Conservation (phyloP, 2,329 filamentous ascomycete species). For the Cadophora sp. region DNA sequence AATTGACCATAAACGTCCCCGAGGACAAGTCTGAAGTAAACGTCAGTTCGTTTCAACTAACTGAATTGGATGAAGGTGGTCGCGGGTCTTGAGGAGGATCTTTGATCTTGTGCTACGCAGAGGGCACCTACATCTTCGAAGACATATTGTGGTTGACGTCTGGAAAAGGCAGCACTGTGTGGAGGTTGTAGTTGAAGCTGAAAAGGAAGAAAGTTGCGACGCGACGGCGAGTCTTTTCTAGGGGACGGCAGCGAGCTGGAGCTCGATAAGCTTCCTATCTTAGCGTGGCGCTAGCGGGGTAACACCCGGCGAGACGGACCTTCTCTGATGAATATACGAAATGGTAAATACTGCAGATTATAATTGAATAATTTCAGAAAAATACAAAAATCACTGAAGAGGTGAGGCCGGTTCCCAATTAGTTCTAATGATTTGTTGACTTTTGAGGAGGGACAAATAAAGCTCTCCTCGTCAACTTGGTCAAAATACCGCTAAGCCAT, state of each 20-base stretch:
- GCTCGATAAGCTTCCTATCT: constrained; percentile 30
- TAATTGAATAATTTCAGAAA: too few relatives aligned
- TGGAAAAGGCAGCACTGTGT: neutral
- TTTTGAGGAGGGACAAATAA: too few relatives aligned
- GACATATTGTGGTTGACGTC: constrained; percentile 51
- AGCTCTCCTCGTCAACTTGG: neutral
- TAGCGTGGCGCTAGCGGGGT: constrained; percentile 28
- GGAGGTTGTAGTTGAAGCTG: constrained; percentile 12
- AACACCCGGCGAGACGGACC: neutral
- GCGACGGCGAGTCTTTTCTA: constrained; percentile 23
- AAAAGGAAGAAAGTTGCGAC: neutral
- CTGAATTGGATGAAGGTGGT: neutral
- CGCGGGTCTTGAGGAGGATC: neutral
- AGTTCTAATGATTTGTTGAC: too few relatives aligned
- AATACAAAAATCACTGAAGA: too few relatives aligned
- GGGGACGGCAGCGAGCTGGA: neutral
- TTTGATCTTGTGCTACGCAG: neutral
- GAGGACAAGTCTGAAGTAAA: constrained; percentile 60
- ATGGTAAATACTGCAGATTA: too few relatives aligned
- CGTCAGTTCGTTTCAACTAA: constrained; percentile 27
- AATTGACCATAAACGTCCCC: constrained; percentile 85
- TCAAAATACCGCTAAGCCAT: neutral
- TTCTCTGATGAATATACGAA: neutral
- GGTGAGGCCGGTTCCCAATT: too few relatives aligned
- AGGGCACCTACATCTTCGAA: constrained; percentile 44